Base-by-base conservation (phyloP, 73 alveolate genomes). In the Uronychia binucleata region DNA sequence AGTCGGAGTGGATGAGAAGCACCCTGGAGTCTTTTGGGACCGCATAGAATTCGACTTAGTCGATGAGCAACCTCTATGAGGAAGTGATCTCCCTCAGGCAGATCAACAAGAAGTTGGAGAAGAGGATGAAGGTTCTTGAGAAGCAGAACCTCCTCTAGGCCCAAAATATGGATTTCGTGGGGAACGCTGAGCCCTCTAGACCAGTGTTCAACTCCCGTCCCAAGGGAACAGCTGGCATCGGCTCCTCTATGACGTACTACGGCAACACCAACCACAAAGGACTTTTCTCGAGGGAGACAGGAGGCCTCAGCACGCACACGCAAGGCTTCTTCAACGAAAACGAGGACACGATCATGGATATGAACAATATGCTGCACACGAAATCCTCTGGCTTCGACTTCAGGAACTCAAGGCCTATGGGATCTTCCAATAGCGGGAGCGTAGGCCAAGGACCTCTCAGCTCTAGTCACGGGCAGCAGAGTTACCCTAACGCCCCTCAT, bases 151-250 rank as follows among this genome's bases (percentile, higher is more conserved):
- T 90, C 11, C 86, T 75, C 26, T 33, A 75, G 30, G 59, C 84
- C 26, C 60, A 90, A 75, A 82, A 80, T 58, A 33, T 85, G 76
- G 77, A 90, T 58, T 85, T 33, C 46, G 90, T 90, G 0, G 95
- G 95, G 0, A 85, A 85, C 74, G 83, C 77, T 74, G 95, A 90
- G 57, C 95, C 95, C 0, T 28, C 92, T 0, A 78, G 95, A 32
- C 95, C 95, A 58, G 57, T 86, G 58, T 79, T 85, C 28, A 74
- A 46, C 19, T 5, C 19, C 19, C 5, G 67, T 11, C 19, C 67
- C 5, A 46, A 19, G 19, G 67, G 67, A 19, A 19, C n/a, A 46
- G 67, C n/a, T 11, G 67, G 67, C n/a, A 19, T 46, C n/a, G 5
- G 67, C 19, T 46, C 67, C 67, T 11, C 67, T 46, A 46, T 46